Percentiles rank a stretch among this genome's conserved stretches.
These are phyloP conservation scores for Trypanosoma boissoni DNA, from an alignment of 208 protist genomes.

Conservation along the genomic window DNA sequence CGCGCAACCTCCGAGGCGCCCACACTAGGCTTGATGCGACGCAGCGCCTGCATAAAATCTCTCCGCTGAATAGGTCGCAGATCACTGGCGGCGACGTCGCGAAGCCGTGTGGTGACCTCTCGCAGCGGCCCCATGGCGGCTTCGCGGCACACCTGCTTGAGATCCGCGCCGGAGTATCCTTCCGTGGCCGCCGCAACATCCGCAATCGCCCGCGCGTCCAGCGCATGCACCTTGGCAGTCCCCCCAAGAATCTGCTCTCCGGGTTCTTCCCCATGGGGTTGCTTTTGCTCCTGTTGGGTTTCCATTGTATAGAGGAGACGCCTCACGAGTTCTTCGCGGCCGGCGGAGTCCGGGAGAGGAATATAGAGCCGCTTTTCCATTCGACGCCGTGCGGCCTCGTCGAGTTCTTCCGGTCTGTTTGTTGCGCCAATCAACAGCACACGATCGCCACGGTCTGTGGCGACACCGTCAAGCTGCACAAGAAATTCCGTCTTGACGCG, in stretches of 20 bases:
- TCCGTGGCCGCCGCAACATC: conserved; percentile 49
- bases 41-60: conserved; percentile 78
- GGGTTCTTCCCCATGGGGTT: background rate
- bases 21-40: conserved; percentile 79
- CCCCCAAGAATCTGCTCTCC: conserved; percentile 1
- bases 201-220: conserved; percentile 35
- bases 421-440: conserved; percentile 91
- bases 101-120: conserved; percentile 56
- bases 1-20: conserved; percentile 58
- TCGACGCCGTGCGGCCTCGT: conserved; percentile 83
- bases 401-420: conserved; percentile 88
- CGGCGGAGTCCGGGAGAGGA: conserved; percentile 69
- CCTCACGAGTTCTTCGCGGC: conserved; percentile 53
- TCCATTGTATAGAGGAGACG: conserved; percentile 57
- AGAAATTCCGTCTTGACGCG: conserved; percentile 99
- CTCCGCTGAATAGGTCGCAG: conserved; percentile 54
- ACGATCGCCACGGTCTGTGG: conserved; percentile 61
- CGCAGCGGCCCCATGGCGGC: conserved; percentile 77
- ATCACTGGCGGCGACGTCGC: conserved; percentile 39
- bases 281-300: conserved; percentile 10
- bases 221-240: conserved; percentile 22
- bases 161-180: conserved; percentile 78
- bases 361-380: conserved; percentile 93
- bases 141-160: conserved; percentile 75
- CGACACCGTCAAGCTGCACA: conserved; percentile 94